A percentile compares a stretch with the other conserved stretches of the same genome.
Conservation (phyloP, 257 asterid species). For the Cordia subcordata region DNA sequence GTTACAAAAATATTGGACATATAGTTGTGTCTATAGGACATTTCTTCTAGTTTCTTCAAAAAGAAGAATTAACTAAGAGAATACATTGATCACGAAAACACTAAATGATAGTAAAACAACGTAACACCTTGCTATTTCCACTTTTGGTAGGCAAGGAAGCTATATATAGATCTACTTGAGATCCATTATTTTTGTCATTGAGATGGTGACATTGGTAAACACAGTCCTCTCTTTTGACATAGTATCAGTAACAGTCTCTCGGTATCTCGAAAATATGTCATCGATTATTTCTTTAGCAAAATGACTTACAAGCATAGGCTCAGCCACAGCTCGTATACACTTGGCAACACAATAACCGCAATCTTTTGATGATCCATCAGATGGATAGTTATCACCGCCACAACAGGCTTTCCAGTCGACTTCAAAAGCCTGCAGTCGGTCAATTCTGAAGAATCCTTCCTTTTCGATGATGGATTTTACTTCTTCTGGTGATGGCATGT, state of each 20-base stretch:
- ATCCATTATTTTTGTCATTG: conserved; percentile 2
- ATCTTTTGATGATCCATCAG: neutral
- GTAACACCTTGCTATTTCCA: too few relatives aligned
- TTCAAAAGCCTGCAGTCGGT: conserved; percentile 33
- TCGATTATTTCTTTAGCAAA: conserved; percentile 44
- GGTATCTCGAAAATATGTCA: conserved; percentile 30
- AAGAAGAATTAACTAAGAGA: too few relatives aligned
- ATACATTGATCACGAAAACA: too few relatives aligned
- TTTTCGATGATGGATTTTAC: conserved; percentile 33
- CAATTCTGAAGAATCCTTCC: conserved; percentile 48
- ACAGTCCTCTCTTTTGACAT: conserved; percentile 20
- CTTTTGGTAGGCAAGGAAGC: too few relatives aligned
- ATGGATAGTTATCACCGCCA: neutral
- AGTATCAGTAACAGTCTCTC: conserved; percentile 9
- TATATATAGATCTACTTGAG: too few relatives aligned
- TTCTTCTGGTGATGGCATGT: conserved; percentile 53
- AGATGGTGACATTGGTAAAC: conserved; percentile 20
- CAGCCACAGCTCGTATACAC: conserved; percentile 67
- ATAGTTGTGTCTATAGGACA: too few relatives aligned
- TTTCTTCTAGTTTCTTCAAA: too few relatives aligned
- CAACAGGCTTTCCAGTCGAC: conserved; percentile 46
- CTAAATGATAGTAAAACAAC: too few relatives aligned
- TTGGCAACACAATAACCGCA: conserved; percentile 40
- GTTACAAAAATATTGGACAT: too few relatives aligned
- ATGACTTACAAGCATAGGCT: conserved; percentile 54